Percentiles rank a stretch among this genome's conserved stretches.
phyloP scores from a whole-genome alignment of 2,329 filamentous ascomycete genomes.

The Botryotinia calthae region DNA sequence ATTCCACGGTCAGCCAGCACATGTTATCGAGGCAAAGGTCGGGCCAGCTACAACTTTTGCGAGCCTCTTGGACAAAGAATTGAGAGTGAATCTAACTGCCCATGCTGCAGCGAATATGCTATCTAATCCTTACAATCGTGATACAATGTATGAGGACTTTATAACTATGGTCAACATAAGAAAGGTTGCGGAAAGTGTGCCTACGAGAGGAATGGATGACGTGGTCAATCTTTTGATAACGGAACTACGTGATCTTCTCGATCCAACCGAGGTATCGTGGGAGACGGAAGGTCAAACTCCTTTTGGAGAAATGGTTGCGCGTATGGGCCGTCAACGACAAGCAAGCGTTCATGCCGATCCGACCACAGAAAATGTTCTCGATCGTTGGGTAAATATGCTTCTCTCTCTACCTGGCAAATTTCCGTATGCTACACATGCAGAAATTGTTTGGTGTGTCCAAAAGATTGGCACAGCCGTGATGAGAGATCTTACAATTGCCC shows the following conservation, averaged over 20 bases:
- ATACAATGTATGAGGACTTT: constrained; percentile 96
- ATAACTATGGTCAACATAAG: constrained; percentile 62
- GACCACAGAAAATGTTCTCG: constrained; percentile 65
- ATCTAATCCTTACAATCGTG: constrained; percentile 81
- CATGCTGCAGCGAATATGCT: constrained; percentile 93
- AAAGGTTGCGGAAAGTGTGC: constrained; percentile 62
- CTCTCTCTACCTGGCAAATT: constrained; percentile 67
- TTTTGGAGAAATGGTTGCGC: constrained; percentile 55
- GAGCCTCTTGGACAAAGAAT: constrained; percentile 77
- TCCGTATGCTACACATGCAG: constrained; percentile 67
- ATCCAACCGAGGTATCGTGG: constrained; percentile 62
- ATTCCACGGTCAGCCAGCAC: constrained; percentile 78
- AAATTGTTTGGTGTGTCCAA: constrained; percentile 74
- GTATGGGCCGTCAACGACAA: constrained; percentile 45
- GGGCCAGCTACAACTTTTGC: constrained; percentile 87
- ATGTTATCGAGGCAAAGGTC: constrained; percentile 84
- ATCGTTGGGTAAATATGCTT: constrained; percentile 75
- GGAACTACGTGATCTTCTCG: constrained; percentile 68
- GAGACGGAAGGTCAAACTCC: constrained; percentile 61
- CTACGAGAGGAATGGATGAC: constrained; percentile 63
- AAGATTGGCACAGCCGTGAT: constrained; percentile 73
- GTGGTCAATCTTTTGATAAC: constrained; percentile 59
- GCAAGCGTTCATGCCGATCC: constrained; percentile 42
- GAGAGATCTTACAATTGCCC: constrained; percentile 75
- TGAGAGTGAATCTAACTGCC: constrained; percentile 89